Base-by-base conservation (phyloP, 768 basidiomycete genomes). In the Naganishia onofrii region DNA sequence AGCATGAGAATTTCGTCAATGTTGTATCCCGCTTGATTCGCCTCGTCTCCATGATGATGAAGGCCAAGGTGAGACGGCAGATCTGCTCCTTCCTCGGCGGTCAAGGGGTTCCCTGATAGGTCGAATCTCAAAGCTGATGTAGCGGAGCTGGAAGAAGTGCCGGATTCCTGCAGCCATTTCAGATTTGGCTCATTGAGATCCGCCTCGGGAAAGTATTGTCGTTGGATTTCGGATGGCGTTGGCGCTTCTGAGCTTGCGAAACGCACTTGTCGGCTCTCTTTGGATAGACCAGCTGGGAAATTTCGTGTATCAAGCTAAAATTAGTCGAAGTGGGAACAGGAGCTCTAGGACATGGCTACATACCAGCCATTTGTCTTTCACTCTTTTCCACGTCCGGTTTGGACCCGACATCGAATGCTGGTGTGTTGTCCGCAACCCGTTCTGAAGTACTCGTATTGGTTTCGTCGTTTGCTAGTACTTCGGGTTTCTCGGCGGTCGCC, bases 41-140 rank as follows among this genome's bases (percentile, higher is more conserved):
- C 86, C 6, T 84, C 84, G 67, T 91, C 88, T 0, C 92, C 89
- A 76, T 95, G 93, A 77, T 96, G 93, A 80, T 97, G 93, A 3
- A 95, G 83, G 4, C 93, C 93, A 7, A 92, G 85, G 81, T 93
- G 88, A 0, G 90, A 89, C 1, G 92, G 93, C 2, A 95, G 83
- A 0, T 83, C 84, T 0, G 84, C 78, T 2, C 87, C 85, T 2
- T 87, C 74, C 2, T 83, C 76, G 0, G 82, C 70, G 0, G 90
- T 83, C n/a, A 95, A 88, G 0, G 87, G 86, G 12, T 81, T 83
- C 8, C 92, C 93, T 0, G 85, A 84, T 1, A 94, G 85, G 79
- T 94, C 90, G 72, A 85, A 86, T 46, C 90, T 88, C 74, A 3
- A 81, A 77, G 71, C 42, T 0, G 29, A 51, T 15, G 74, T 36